A percentile compares a stretch with the other conserved stretches of the same genome.
phyloP scores from a whole-genome alignment of 305 asterid species.

The Solanum hybrid region DNA sequence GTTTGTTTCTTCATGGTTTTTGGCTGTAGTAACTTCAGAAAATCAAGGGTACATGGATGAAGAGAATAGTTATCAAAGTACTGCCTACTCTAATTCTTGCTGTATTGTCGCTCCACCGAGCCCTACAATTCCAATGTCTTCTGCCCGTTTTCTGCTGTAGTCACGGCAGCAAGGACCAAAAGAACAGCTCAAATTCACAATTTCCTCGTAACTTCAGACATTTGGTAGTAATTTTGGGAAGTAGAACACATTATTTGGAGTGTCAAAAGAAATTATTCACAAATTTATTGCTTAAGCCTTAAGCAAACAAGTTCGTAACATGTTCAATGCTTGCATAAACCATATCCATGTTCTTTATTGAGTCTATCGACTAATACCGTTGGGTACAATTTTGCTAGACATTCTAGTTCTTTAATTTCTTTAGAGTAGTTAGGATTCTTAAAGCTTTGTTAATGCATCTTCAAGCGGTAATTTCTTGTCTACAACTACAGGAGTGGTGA shows the following conservation, averaged over 20 bases:
- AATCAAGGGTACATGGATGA: background rate
- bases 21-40: background rate
- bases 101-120: constrained; percentile 13
- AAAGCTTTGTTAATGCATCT: background rate
- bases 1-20: background rate
- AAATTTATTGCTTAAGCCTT: no score
- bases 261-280: background rate
- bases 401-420: background rate
- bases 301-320: background rate
- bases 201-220: background rate
- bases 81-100: constrained; percentile 5
- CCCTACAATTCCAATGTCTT: constrained; percentile 26
- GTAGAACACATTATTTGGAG: background rate
- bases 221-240: background rate
- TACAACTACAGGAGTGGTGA: background rate
- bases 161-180: constrained; percentile 7
- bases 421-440: background rate
- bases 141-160: constrained; percentile 26
- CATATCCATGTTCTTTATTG: background rate
- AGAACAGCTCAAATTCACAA: background rate
- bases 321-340: background rate
- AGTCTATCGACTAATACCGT: background rate
- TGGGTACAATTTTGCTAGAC: background rate
- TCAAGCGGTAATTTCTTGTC: background rate
- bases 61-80: background rate